Evolutionary conservation across 257 asterid species (phyloP).

Genomic region (Petunia axillaris): DNA sequence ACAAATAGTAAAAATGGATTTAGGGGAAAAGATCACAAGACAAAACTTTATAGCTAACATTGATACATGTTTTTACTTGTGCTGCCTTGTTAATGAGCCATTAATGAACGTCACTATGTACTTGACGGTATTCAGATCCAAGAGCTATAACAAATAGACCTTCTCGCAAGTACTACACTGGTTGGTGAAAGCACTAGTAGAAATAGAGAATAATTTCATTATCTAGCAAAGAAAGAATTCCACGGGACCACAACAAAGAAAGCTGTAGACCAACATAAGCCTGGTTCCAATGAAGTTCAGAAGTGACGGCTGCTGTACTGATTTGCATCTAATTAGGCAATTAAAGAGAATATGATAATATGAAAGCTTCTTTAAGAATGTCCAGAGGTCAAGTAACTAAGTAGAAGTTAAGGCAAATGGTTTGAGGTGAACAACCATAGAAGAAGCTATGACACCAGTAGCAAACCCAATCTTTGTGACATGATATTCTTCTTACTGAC

Average conservation of each 20-base stretch:
- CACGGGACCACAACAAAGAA: constrained; percentile 81
- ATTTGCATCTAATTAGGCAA: constrained; percentile 58
- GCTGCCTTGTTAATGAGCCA: no score
- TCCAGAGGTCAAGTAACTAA: not conserved
- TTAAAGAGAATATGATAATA: constrained; percentile 16
- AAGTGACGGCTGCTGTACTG: constrained; percentile 73
- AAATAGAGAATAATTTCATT: no score
- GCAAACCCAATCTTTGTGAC: constrained; percentile 63
- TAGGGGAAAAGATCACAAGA: no score
- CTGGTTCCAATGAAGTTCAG: constrained; percentile 92
- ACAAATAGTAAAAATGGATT: no score
- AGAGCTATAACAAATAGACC: no score
- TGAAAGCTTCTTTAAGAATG: no score
- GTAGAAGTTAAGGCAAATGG: constrained; percentile 53
- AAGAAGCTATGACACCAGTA: constrained; percentile 77
- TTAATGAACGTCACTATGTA: no score
- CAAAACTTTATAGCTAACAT: no score
- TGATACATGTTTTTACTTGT: no score
- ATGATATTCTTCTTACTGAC: constrained; percentile 68
- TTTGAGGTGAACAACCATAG: constrained; percentile 81
- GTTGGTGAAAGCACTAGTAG: no score
- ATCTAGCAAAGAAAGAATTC: constrained; percentile 76
- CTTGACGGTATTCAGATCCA: no score
- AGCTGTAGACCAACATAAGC: constrained; percentile 96
- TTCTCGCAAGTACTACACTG: no score